These are phyloP conservation scores for Acorus calamus DNA, from an alignment of 106 monocot species.

Conservation along the genomic window DNA sequence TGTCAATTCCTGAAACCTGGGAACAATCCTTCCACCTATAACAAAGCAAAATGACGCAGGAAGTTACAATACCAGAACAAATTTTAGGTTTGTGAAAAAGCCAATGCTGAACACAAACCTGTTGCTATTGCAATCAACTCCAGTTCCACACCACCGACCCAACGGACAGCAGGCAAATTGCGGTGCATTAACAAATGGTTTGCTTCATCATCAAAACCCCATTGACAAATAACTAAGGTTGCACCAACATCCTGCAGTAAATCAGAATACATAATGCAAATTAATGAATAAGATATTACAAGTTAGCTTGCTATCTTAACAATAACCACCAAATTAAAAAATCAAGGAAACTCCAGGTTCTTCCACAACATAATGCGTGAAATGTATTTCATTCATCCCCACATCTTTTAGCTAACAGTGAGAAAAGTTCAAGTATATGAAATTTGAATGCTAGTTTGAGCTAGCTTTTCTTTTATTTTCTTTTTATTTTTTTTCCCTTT, in stretches of 20 bases:
- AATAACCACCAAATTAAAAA: too few species aligned
- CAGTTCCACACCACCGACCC: constrained; percentile 99
- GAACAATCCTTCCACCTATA: constrained; percentile 97
- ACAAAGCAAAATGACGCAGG: background rate
- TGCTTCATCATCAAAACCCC: constrained; percentile 99
- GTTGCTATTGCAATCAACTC: constrained; percentile 99
- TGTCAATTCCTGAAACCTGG: constrained; percentile 93
- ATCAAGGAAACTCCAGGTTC: too few species aligned
- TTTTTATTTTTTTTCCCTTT: too few species aligned
- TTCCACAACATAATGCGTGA: too few species aligned
- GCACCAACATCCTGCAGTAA: constrained; percentile 82
- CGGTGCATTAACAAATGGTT: constrained; percentile 96
- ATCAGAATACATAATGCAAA: background rate
- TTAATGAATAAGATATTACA: background rate
- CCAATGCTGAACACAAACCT: constrained; percentile 25
- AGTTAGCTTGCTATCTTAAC: too few species aligned
- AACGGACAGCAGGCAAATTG: constrained; percentile 97
- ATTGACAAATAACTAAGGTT: constrained; percentile 95
- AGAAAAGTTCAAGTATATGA: too few species aligned
- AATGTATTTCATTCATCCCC: too few species aligned
- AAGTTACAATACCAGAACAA: too few species aligned
- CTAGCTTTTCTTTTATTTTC: too few species aligned
- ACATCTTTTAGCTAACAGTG: too few species aligned
- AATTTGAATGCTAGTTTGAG: too few species aligned
- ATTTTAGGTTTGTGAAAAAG: background rate